Evolutionary conservation across 768 basidiomycete genomes (phyloP), one percentile per base, ranked within the genome.

Genomic region (Mrakia blollopis): DNA sequence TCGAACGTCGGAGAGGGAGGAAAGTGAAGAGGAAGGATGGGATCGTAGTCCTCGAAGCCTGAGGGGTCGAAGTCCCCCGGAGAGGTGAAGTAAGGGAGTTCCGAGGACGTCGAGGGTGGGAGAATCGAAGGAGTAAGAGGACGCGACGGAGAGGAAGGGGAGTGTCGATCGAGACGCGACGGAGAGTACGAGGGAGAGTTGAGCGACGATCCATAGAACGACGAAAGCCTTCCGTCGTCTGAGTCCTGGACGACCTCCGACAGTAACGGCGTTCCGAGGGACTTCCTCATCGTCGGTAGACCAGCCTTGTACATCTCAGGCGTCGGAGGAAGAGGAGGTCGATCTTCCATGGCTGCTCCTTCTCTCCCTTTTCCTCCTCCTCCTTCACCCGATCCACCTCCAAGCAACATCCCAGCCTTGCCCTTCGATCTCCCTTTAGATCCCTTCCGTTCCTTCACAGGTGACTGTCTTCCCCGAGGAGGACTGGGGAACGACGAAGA

Each of bases 31-130:
- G 28, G 25, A 7, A 68, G 21, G 25, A 35, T 21, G 23, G 65
- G 18, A 39, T 68, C 65, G 35, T 41, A 35, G 65, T 68, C 65
- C 65, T 68, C 65, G 37, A 68, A 68, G 16, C 18, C 65, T 25
- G 35, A 39, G 1, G 65, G 65, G 37, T 68, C 65, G 25, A 68
- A 68, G 21, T 68, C 65, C 6, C 65, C 65, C 5, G 37, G 65
- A 4, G 65, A 68, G 37, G 39, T 30, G 23, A 25, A 68, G 65
- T 68, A 68, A n/a, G 65, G 65, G 0, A 68, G 21, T 37, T 68
- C n/a, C 0, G 25, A n/a, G 8, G 63, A 65, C n/a, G 60, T n/a
- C n/a, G n/a, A 32, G 14, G 32, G 28, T 32, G n/a, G 30, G 30
- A 32, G 10, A 16, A 2, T 21, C 32, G 35, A 18, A 0, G 65